These are phyloP conservation scores for Boechera stricta DNA, from an alignment of 345 rosid species.

Conservation along the genomic window DNA sequence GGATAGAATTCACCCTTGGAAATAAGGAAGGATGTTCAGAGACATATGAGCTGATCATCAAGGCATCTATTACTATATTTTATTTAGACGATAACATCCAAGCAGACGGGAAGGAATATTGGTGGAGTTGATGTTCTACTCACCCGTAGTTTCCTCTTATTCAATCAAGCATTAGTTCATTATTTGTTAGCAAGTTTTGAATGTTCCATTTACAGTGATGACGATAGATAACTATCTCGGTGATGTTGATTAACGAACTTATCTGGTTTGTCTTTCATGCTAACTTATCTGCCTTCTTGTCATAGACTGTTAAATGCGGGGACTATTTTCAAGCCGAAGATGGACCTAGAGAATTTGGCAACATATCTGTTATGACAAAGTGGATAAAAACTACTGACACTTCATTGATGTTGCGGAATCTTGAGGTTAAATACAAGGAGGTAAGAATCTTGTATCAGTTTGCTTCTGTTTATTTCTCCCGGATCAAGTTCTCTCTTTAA, in stretches of 20 bases:
- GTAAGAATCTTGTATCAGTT: constrained; percentile 47
- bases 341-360: constrained; percentile 84
- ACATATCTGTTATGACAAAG: constrained; percentile 59
- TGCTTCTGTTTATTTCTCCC: background rate
- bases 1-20: background rate
- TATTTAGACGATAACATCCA: background rate
- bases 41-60: constrained; percentile 11
- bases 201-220: background rate
- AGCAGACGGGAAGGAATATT: background rate
- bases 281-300: constrained; percentile 27
- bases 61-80: background rate
- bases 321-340: constrained; percentile 83
- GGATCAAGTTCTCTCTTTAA: background rate
- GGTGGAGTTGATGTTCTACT: constrained; percentile 9
- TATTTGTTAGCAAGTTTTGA: background rate
- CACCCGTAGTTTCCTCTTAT: background rate
- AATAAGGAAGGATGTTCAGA: background rate
- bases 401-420: constrained; percentile 69
- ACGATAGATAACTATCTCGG: background rate
- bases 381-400: constrained; percentile 63
- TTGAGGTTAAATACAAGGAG: constrained; percentile 79
- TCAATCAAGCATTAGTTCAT: background rate
- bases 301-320: constrained; percentile 77
- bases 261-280: constrained; percentile 8
- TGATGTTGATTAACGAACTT: constrained; percentile 15